Percentiles rank a stretch among this genome's conserved stretches.
Conservation (phyloP, 179 eudicot species). For the Monotropa hypopitys region DNA sequence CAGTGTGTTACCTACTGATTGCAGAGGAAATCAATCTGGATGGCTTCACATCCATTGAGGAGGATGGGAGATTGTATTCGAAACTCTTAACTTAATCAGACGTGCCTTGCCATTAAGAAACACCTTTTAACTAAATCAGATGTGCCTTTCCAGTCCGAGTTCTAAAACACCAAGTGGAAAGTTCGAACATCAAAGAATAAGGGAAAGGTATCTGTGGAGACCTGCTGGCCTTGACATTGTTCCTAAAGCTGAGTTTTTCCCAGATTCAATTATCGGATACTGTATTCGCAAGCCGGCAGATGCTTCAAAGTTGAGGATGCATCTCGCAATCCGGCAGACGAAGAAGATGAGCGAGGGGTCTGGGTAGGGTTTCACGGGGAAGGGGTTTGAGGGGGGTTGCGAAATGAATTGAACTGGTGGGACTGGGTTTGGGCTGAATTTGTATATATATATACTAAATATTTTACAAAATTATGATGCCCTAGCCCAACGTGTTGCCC, state of each 20-base stretch:
- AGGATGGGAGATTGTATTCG: not conserved
- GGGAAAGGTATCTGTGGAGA: conserved; percentile 9
- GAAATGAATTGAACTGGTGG: too few relatives aligned
- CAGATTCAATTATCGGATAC: conserved; percentile 32
- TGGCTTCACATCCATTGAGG: not conserved
- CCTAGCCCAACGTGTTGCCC: too few relatives aligned
- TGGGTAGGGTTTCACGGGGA: too few relatives aligned
- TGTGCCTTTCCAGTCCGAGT: conserved; percentile 1
- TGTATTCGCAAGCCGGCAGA: not conserved
- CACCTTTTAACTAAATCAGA: conserved; percentile 5
- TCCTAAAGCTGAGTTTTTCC: conserved; percentile 28
- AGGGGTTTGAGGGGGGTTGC: too few relatives aligned
- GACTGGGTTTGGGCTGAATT: too few relatives aligned
- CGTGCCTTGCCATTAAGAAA: conserved; percentile 3
- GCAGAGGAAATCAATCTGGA: not conserved
- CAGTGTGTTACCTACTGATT: not conserved
- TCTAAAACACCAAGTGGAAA: not conserved
- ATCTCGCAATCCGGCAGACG: too few relatives aligned
- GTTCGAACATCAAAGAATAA: not conserved
- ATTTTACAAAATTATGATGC: too few relatives aligned
- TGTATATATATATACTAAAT: too few relatives aligned
- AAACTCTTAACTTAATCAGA: not conserved
- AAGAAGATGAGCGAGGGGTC: too few relatives aligned
- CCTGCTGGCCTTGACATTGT: conserved; percentile 20
- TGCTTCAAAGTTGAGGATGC: conserved; percentile 11